phyloP scores from a whole-genome alignment of 192 early-diverging fungal species.

The Neocallimastix lanati region DNA sequence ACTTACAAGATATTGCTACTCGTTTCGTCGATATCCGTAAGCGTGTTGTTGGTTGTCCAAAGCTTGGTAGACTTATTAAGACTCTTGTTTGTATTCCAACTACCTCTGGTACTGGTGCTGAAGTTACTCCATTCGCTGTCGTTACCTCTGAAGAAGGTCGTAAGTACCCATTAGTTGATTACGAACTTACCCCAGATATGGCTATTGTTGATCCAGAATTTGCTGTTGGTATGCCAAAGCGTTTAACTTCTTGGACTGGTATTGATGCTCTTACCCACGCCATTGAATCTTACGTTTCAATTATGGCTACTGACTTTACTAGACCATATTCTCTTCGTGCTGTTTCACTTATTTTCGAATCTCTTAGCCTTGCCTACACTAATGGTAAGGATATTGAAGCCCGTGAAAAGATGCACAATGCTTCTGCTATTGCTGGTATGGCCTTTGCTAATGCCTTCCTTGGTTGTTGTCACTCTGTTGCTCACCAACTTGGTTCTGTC shows the following conservation, averaged over 20 bases:
- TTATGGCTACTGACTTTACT: not conserved
- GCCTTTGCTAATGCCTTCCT: slow-evolving; percentile 1
- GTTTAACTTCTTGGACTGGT: slow-evolving; percentile 4
- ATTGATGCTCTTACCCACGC: slow-evolving; percentile 5
- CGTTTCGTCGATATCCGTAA: not conserved
- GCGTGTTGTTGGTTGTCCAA: not conserved
- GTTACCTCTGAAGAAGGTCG: slow-evolving; percentile 4
- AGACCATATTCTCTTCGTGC: not conserved
- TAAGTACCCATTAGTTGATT: slow-evolving; percentile 3
- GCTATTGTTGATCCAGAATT: slow-evolving; percentile 5
- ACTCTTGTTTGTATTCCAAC: slow-evolving; percentile 4
- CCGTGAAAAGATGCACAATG: slow-evolving; percentile 4
- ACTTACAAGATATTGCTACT: not conserved
- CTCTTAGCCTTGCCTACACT: not conserved
- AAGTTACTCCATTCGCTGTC: slow-evolving; percentile 6
- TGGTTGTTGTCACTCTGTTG: slow-evolving; percentile 3
- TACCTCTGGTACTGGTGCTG: slow-evolving; percentile 2
- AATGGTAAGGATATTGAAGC: slow-evolving; percentile 1
- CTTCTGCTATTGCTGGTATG: slow-evolving; percentile 1
- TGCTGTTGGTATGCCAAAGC: slow-evolving; percentile 1
- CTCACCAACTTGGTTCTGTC: slow-evolving; percentile 1
- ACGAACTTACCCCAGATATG: slow-evolving; percentile 1
- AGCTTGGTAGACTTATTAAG: not conserved
- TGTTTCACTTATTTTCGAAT: not conserved
- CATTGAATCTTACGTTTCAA: slow-evolving; percentile 4